phyloP scores from a whole-genome alignment of 192 early-diverging fungal species.

The Allomyces javanicus region DNA sequence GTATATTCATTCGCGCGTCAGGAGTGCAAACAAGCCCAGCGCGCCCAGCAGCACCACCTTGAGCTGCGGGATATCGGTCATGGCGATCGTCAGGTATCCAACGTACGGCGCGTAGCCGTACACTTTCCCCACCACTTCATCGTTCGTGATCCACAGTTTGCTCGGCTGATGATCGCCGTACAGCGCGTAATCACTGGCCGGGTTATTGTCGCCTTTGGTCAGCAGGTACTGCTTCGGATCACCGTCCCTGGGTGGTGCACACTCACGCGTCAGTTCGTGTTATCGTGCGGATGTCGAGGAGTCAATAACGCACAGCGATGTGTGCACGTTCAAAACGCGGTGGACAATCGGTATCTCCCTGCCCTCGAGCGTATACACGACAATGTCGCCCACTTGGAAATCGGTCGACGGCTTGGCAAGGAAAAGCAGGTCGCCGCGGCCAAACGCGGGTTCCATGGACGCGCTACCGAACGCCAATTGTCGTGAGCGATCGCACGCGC shows the following conservation, averaged over 20 bases:
- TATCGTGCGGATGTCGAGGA: no score
- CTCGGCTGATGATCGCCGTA: slow-evolving; percentile 42
- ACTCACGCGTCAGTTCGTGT: no score
- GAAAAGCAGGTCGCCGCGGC: slow-evolving; percentile 81
- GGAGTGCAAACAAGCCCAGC: slow-evolving; percentile 50
- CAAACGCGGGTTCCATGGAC: slow-evolving; percentile 94
- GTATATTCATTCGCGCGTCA: slow-evolving; percentile 35
- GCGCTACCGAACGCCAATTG: slow-evolving; percentile 25
- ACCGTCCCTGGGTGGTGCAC: no score
- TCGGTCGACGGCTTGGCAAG: slow-evolving; percentile 51
- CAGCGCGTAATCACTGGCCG: slow-evolving; percentile 71
- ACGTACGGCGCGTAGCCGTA: slow-evolving; percentile 39
- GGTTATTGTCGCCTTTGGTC: slow-evolving; percentile 96
- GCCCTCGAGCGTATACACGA: slow-evolving; percentile 76
- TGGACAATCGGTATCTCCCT: slow-evolving; percentile 92
- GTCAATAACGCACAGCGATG: no score
- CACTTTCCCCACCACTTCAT: slow-evolving; percentile 34
- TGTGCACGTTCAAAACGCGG: slow-evolving; percentile 28
- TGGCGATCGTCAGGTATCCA: slow-evolving; percentile 86
- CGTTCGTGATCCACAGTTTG: slow-evolving; percentile 78
- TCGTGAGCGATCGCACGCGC: no score
- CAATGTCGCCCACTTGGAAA: slow-evolving; percentile 76
- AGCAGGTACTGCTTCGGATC: slow-evolving; percentile 43
- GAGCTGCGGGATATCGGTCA: slow-evolving; percentile 90
- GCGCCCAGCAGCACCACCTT: slow-evolving; percentile 61